Base-by-base conservation (phyloP, 768 basidiomycete genomes). In the Auricularia sp. region DNA sequence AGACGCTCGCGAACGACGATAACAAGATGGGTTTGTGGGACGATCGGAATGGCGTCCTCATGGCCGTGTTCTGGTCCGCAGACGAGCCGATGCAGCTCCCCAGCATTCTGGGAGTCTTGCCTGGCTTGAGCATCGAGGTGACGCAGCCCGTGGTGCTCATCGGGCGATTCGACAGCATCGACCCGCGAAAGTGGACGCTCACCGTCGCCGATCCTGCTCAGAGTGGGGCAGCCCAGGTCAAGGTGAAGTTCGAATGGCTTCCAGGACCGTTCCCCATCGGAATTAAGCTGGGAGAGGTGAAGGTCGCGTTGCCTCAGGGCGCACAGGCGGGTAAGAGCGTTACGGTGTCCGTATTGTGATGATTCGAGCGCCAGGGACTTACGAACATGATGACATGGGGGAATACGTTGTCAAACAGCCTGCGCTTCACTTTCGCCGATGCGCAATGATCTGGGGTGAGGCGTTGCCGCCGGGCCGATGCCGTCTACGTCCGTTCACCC, bases 181-280 rank as follows among this genome's bases (percentile, higher is more conserved):
- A 77, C 14, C 56, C 78, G 34, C 67, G 73, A 10, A 73, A 75
- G 1, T 77, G 80, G 42, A 75, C 74, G 23, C 67, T 90, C 39
- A 82, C 81, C 0, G 78, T 87, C 11, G 81, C 87, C 0, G 87
- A 90, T 71, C 88, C 87, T 3, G 84, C 85, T 1, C 87, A 90
- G 70, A 77, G 47, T 18, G 47, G 39, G 7, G 39, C 34, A 8
- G 12, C 56, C 23, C 16, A 59, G 34, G 56, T 59, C 23, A 0
- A 10, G 6, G 29, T 59, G 23, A 23, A 34, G 29, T 59, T 59
- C 56, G 23, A 29, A 6, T 59, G 56, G 56, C 47, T 51, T 18
- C 18, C 43, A 18, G 47, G 18, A 18, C 11, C 56, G 56, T 7
- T 29, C 16, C 23, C 34, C 14, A 5, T 35, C 4, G 18, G 34